Conservation (phyloP, 805 yeast genomes). For the Lachancea sp. region DNA sequence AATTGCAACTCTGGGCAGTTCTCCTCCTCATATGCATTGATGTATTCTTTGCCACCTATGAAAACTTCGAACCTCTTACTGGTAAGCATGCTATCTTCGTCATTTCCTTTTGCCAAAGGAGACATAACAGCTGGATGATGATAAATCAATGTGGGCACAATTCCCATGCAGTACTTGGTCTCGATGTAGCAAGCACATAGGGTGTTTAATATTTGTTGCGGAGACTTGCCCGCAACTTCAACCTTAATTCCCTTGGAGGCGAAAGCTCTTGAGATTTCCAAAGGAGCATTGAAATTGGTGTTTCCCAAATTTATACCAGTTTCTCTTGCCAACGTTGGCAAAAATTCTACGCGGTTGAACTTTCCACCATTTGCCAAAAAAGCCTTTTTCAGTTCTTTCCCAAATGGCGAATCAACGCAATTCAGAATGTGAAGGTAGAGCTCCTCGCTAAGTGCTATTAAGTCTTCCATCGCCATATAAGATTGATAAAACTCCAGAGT, state of each 20-base stretch:
- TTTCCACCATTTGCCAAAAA: conserved; percentile 20
- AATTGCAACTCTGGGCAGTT: conserved; percentile 74
- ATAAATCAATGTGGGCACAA: conserved; percentile 61
- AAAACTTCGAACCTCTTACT: conserved; percentile 82
- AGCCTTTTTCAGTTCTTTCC: conserved; percentile 8
- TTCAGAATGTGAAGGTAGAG: conserved; percentile 41
- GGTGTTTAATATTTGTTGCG: conserved; percentile 57
- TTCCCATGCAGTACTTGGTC: conserved; percentile 41
- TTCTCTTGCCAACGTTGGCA: conserved; percentile 27
- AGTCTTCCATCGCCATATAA: conserved; percentile 56
- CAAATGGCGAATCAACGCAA: conserved; percentile 21
- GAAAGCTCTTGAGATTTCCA: conserved; percentile 1
- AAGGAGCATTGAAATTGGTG: conserved; percentile 33
- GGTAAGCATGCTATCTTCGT: conserved; percentile 31
- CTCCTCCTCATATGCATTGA: conserved; percentile 95
- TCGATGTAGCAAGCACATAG: conserved; percentile 61
- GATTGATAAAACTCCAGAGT: conserved; percentile 84
- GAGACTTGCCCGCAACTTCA: conserved; percentile 39
- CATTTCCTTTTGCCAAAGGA: conserved; percentile 72
- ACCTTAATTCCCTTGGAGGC: conserved; percentile 11
- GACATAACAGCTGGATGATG: conserved; percentile 83
- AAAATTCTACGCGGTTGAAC: conserved; percentile 29
- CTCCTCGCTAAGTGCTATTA: conserved; percentile 58
- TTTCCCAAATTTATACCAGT: conserved; percentile 14
- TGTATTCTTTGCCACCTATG: conserved; percentile 71